Conservation (phyloP, 1,284 basidiomycete genomes). For the Heterobasidion irregulare region DNA sequence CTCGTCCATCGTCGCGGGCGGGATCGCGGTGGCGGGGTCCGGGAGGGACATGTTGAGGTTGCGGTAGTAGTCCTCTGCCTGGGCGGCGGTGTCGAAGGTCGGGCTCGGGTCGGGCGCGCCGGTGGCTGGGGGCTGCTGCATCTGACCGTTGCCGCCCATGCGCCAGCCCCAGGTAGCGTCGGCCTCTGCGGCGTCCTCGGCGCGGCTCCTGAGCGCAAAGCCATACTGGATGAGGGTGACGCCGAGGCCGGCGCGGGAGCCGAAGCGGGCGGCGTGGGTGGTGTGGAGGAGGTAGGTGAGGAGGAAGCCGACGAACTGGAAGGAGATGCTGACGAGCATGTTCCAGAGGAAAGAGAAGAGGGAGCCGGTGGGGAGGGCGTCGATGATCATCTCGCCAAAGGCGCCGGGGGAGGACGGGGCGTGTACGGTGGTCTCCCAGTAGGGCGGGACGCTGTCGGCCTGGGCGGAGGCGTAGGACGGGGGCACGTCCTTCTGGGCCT, state of each 20-base stretch:
- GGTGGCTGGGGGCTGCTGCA: not conserved
- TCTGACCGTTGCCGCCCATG: constrained; percentile 13
- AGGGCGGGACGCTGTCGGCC: constrained; percentile 91
- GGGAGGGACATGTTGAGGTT: constrained; percentile 21
- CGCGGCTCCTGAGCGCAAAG: constrained; percentile 63
- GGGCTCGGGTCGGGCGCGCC: constrained; percentile 14
- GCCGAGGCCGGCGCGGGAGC: constrained; percentile 90
- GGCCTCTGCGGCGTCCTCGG: constrained; percentile 23
- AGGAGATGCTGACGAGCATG: constrained; percentile 87
- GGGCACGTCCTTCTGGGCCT: constrained; percentile 73
- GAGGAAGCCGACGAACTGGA: constrained; percentile 97
- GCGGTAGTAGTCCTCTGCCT: constrained; percentile 38
- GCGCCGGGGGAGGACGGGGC: constrained; percentile 49
- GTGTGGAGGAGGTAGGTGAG: constrained; percentile 92
- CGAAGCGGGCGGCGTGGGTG: constrained; percentile 92
- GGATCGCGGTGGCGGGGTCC: constrained; percentile 8
- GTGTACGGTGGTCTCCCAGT: constrained; percentile 97
- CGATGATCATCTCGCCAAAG: constrained; percentile 67
- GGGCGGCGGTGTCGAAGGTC: constrained; percentile 35
- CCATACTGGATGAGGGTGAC: constrained; percentile 95
- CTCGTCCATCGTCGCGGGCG: constrained; percentile 8
- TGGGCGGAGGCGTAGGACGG: constrained; percentile 89
- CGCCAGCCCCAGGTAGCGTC: constrained; percentile 13
- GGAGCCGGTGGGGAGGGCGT: constrained; percentile 69
- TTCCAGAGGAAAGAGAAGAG: constrained; percentile 91